A percentile compares a stretch with the other conserved stretches of the same genome.
Evolutionary conservation across 176 grass and related monocot genomes (phyloP).

Genomic region (Thinopyrum elongatum): DNA sequence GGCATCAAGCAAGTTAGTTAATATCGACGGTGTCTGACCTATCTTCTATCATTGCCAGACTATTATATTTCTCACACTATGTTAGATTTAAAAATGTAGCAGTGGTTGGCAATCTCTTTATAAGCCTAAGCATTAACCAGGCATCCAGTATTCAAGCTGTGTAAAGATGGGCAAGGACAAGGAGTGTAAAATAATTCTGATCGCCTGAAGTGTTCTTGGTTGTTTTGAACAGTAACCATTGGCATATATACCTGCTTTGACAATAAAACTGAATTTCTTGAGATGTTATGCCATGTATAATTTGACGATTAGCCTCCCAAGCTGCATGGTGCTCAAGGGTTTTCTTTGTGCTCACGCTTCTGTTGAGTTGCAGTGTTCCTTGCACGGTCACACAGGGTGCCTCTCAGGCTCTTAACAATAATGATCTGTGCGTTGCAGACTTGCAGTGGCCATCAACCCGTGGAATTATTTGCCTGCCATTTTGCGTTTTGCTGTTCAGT

Average conservation of each 20-base stretch:
- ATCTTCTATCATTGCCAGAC: constrained; percentile 10
- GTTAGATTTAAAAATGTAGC: background rate
- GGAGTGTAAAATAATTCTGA: background rate
- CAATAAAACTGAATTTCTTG: background rate
- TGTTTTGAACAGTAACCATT: constrained; percentile 5
- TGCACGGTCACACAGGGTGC: background rate
- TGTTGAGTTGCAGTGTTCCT: background rate
- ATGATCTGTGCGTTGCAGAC: background rate
- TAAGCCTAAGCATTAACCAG: background rate
- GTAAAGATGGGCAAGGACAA: background rate
- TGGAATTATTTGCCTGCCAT: constrained; percentile 10
- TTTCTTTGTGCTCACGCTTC: background rate
- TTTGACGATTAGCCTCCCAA: background rate
- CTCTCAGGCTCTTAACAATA: background rate
- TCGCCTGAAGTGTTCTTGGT: background rate
- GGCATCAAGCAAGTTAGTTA: constrained; percentile 27
- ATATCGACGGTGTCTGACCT: constrained; percentile 19
- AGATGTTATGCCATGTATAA: constrained; percentile 17
- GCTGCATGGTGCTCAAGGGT: background rate
- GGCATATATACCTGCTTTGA: background rate
- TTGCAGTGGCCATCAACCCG: background rate
- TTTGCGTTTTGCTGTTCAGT: background rate
- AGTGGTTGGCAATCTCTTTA: background rate
- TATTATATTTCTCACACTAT: background rate
- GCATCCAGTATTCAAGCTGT: background rate